Percentiles rank a stretch among this genome's conserved stretches.
phyloP scores from a whole-genome alignment of 2,329 filamentous ascomycete genomes.

The Botrytis galanthina region DNA sequence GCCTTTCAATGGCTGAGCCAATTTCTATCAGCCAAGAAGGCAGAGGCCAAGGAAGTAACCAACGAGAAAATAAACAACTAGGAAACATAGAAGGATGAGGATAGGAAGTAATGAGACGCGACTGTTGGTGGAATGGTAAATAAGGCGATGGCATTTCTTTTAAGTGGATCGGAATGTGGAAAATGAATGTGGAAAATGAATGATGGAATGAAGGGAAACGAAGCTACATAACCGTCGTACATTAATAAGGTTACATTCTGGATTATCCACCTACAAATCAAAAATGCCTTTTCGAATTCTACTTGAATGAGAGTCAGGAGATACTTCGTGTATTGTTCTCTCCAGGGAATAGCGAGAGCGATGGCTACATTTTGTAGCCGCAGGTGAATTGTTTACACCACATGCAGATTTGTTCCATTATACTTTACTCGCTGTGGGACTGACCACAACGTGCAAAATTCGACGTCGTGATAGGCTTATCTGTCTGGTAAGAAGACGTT shows the following conservation, averaged over 20 bases:
- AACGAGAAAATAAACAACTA: constrained; percentile 45
- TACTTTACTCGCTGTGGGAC: not conserved
- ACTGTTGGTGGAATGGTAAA: not conserved
- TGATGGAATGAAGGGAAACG: constrained; percentile 3
- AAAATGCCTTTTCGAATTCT: not conserved
- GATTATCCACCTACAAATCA: not conserved
- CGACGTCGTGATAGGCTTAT: not conserved
- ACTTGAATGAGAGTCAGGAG: not conserved
- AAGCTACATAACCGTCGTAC: not conserved
- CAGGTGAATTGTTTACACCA: not conserved
- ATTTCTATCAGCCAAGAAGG: constrained; percentile 61
- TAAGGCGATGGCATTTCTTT: not conserved
- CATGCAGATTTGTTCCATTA: not conserved
- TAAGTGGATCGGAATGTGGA: not conserved
- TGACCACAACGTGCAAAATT: not conserved
- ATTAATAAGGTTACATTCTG: constrained; percentile 1
- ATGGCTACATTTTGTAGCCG: not conserved
- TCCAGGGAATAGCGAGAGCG: not conserved
- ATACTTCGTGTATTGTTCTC: not conserved
- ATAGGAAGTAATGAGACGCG: not conserved
- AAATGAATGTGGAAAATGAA: not conserved
- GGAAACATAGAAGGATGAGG: not conserved
- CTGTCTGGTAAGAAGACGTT: no score
- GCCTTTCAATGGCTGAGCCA: constrained; percentile 59
- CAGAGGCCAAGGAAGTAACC: constrained; percentile 54